Evolutionary conservation across 768 basidiomycete genomes (phyloP).

Genomic region (Porpolomopsis calyptriformis): DNA sequence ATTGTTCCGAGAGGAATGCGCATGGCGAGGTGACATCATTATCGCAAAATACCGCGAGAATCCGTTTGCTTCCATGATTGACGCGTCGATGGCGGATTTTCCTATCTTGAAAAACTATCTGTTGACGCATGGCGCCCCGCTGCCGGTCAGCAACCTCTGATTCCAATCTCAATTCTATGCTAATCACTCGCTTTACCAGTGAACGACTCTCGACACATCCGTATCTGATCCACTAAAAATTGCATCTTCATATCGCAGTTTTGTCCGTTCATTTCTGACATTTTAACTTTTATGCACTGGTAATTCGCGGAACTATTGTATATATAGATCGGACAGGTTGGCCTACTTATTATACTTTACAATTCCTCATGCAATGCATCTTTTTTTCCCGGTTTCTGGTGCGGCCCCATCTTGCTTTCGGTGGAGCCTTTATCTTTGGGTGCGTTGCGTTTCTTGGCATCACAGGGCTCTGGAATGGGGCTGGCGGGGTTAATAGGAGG

Average conservation of each 20-base stretch:
- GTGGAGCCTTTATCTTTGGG: conserved; percentile 44
- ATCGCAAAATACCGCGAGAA: conserved; percentile 58
- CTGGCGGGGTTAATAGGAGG: conserved; percentile 65
- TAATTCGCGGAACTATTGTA: neutral
- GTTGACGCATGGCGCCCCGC: conserved; percentile 50
- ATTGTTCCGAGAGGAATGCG: conserved; percentile 46
- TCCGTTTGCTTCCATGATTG: conserved; percentile 49
- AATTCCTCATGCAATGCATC: conserved; percentile 29
- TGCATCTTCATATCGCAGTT: neutral
- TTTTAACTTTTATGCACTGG: neutral
- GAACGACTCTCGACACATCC: neutral
- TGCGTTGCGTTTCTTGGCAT: conserved; percentile 44
- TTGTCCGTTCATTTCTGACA: neutral
- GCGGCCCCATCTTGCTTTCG: conserved; percentile 22
- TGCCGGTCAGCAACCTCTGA: conserved; percentile 22
- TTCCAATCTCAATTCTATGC: conserved; percentile 1
- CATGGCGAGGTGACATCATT: conserved; percentile 76
- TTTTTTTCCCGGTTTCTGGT: conserved; percentile 14
- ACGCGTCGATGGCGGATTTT: conserved; percentile 77
- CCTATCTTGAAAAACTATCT: conserved; percentile 75
- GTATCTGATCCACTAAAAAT: neutral
- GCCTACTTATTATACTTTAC: conserved; percentile 15
- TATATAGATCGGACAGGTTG: conserved; percentile 10
- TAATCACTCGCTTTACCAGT: neutral
- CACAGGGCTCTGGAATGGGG: conserved; percentile 67